Percentiles rank a stretch among this genome's conserved stretches.
Evolutionary conservation across 805 yeast genomes (phyloP).

Genomic region (Myxozyma udenii): DNA sequence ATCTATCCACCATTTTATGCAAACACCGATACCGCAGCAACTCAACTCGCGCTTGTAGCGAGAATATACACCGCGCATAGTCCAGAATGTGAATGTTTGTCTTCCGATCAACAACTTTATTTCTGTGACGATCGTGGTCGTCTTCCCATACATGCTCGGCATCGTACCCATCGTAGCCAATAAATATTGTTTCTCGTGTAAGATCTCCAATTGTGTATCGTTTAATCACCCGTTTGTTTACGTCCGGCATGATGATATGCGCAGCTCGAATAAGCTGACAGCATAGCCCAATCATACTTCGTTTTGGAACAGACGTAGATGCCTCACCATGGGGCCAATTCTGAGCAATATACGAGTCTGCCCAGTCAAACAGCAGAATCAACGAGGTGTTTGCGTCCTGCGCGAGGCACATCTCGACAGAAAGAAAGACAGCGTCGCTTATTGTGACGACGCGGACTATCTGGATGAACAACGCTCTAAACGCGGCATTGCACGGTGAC

Average conservation of each 20-base stretch:
- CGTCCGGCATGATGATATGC: neutral
- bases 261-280: neutral
- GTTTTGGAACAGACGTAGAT: conserved; percentile 4
- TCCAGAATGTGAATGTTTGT: conserved; percentile 15
- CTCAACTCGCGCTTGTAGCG: conserved; percentile 10
- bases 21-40: conserved; percentile 9
- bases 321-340: conserved; percentile 17
- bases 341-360: conserved; percentile 5
- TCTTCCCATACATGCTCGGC: no score
- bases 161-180: neutral
- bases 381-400: conserved; percentile 3
- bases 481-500: conserved; percentile 16
- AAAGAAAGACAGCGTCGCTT: neutral
- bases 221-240: neutral
- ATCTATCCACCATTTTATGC: conserved; percentile 6
- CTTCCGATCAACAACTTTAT: neutral
- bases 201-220: neutral
- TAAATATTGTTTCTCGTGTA: neutral
- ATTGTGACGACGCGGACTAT: conserved; percentile 1
- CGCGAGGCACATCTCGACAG: neutral
- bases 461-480: conserved; percentile 8
- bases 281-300: neutral
- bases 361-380: conserved; percentile 10
- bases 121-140: neutral
- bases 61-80: conserved; percentile 3